These are phyloP conservation scores for Corinectria fuckeliana DNA, from an alignment of 2,329 filamentous ascomycete species.

Conservation along the genomic window DNA sequence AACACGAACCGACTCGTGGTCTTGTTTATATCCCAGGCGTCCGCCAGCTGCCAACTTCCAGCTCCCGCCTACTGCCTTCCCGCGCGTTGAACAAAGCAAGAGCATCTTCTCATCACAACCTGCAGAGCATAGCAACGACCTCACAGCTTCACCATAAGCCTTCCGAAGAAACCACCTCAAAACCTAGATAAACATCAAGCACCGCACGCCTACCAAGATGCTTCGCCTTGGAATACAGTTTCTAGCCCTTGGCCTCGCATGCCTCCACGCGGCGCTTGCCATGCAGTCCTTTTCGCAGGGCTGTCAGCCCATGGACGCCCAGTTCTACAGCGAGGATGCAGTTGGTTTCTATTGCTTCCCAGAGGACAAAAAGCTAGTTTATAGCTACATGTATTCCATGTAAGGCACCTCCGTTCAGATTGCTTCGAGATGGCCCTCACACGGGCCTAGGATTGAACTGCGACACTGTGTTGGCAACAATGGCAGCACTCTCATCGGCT, in stretches of 20 bases:
- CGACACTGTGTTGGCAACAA: conserved; percentile 11
- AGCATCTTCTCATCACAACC: neutral
- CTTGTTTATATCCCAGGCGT: neutral
- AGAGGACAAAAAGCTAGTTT: neutral
- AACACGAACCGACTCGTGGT: neutral
- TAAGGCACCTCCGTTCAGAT: neutral
- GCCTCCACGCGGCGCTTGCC: neutral
- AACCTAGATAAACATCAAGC: neutral
- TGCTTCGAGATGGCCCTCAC: neutral
- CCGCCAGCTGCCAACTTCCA: neutral
- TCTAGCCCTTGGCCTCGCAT: neutral
- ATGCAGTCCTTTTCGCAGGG: conserved; percentile 6
- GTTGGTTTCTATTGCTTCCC: conserved; percentile 13
- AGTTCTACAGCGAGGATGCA: conserved; percentile 12
- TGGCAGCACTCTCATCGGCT: neutral
- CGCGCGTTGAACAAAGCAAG: neutral
- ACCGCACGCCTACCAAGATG: neutral
- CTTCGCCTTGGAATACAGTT: neutral
- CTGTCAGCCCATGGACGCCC: conserved; percentile 11
- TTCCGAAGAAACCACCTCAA: neutral
- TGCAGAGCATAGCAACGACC: neutral
- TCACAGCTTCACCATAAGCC: neutral
- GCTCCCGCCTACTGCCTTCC: neutral
- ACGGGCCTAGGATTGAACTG: conserved; percentile 2
- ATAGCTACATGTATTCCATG: conserved; percentile 11